Conservation (phyloP, 2,329 filamentous ascomycete genomes). For the Talaromyces sp. region DNA sequence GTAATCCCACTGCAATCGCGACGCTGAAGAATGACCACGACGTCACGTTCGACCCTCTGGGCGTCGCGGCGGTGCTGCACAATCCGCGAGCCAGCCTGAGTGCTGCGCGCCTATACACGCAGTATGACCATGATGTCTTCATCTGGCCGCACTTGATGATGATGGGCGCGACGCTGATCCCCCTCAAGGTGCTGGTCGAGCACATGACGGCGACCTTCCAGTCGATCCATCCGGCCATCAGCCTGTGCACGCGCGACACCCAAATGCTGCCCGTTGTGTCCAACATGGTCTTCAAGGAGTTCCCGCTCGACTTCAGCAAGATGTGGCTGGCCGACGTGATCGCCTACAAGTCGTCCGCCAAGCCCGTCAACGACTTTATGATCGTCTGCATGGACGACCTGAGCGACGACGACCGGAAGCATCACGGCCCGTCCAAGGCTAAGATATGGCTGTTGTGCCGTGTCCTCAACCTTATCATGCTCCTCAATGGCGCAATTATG, state of each 20-base stretch:
- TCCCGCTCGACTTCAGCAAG: constrained; percentile 25
- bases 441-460: constrained; percentile 14
- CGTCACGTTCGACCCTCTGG: constrained; percentile 29
- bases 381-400: constrained; percentile 19
- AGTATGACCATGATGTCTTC: constrained; percentile 22
- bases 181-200: constrained; percentile 27
- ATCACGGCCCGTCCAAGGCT: constrained; percentile 3
- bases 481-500: constrained; percentile 22
- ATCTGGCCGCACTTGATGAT: constrained; percentile 28
- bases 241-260: constrained; percentile 23
- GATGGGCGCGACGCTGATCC: constrained; percentile 25
- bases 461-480: constrained; percentile 16
- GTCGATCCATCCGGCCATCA: constrained; percentile 22
- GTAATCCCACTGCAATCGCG: constrained; percentile 9
- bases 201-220: constrained; percentile 20
- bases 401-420: not conserved
- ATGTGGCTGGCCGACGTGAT: constrained; percentile 23
- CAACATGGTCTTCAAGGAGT: constrained; percentile 26
- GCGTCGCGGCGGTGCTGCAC: constrained; percentile 25
- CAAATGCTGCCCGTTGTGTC: constrained; percentile 23
- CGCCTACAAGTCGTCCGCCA: constrained; percentile 18
- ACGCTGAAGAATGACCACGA: constrained; percentile 12
- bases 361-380: constrained; percentile 24
- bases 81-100: constrained; percentile 26
- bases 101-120: constrained; percentile 24